A percentile compares a stretch with the other conserved stretches of the same genome.
Conservation (phyloP, 2,329 filamentous ascomycete species). For the Trichoderma citrinoviride region DNA sequence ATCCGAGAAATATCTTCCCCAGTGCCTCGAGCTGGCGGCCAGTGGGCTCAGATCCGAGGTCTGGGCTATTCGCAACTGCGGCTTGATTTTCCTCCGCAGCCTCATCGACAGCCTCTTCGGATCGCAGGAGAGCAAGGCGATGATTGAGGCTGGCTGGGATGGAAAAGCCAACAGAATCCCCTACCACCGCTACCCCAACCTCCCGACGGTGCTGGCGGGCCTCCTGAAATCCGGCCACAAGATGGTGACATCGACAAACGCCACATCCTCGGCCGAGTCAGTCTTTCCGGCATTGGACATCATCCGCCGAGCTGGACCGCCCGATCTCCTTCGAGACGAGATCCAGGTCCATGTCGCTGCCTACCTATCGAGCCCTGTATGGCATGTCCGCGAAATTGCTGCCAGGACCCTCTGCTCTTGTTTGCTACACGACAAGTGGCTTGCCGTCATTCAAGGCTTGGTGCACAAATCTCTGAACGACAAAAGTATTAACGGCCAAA, state of each 20-base stretch:
- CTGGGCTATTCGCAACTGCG: slow-evolving; percentile 95
- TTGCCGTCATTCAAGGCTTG: slow-evolving; percentile 40
- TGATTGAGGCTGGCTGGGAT: slow-evolving; percentile 62
- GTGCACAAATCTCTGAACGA: slow-evolving; percentile 33
- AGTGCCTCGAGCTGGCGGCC: slow-evolving; percentile 75
- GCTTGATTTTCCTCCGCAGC: slow-evolving; percentile 81
- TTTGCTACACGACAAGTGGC: slow-evolving; percentile 52
- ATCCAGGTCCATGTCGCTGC: slow-evolving; percentile 58
- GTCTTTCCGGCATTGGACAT: slow-evolving; percentile 85
- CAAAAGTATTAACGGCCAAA: slow-evolving; percentile 39
- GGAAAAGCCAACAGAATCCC: slow-evolving; percentile 63
- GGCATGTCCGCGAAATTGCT: slow-evolving; percentile 80
- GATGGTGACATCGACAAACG: slow-evolving; percentile 40
- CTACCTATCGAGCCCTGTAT: slow-evolving; percentile 67
- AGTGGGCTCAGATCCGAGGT: slow-evolving; percentile 74
- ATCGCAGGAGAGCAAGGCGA: slow-evolving; percentile 66
- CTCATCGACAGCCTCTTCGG: slow-evolving; percentile 78
- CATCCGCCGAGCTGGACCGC: slow-evolving; percentile 67
- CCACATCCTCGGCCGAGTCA: slow-evolving; percentile 56
- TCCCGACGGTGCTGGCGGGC: slow-evolving; percentile 61
- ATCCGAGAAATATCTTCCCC: slow-evolving; percentile 71
- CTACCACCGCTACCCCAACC: slow-evolving; percentile 65
- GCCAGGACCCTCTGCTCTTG: slow-evolving; percentile 69
- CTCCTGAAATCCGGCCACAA: slow-evolving; percentile 56
- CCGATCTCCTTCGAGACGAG: slow-evolving; percentile 51